Base-by-base conservation (phyloP, 2,329 filamentous ascomycete species). In the Ophiocordyceps sinensis region DNA sequence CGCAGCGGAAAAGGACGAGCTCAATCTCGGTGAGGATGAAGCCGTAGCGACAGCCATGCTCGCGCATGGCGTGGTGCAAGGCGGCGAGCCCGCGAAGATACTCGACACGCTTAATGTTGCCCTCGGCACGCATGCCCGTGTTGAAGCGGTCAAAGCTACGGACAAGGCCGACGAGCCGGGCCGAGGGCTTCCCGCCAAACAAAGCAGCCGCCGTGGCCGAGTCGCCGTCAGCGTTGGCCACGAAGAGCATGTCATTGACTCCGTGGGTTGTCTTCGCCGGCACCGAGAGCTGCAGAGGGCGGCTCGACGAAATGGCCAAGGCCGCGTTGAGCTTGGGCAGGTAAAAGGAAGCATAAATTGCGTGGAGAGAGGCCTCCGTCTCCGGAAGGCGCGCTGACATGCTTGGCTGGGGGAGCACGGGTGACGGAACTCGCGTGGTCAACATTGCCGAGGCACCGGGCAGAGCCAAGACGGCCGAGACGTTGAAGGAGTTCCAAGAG, bases 21-120 rank as follows among this genome's bases (percentile, higher is more conserved):
- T 96, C 89, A 52, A 94, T 94, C 64, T 95, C 89, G 1, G 86
- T 95, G 55, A 95, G 78, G 60, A 96, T 89, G 68, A 94, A 96
- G 41, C 89, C 89, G 60, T 95, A 96, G 44, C 89, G 80, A 57
- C 85, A 93, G 49, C 80, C 79, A 64, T 94, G 85, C 64, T 94
- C 86, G 59, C 89, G 86, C 86, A 95, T 94, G 55, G 81, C 79
- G 56, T 85, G 77, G 62, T 96, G 89, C 36, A 95, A 68, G 52
- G 93, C 85, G 0, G 87, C 73, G 5, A 96, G 76, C 1, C 85
- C 85, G 39, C 83, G 80, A 17, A 95, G 79, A 65, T 95, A 95
- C 62, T 89, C 79, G 43, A 94, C 85, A 44, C 84, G 82, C 63
- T 87, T 83, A 60, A 86, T 75, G 48, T 88, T 85, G 36, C 79